These are phyloP conservation scores for Fusarium tanahbumbuense DNA, from an alignment of 2,329 filamentous ascomycete genomes.

Conservation along the genomic window DNA sequence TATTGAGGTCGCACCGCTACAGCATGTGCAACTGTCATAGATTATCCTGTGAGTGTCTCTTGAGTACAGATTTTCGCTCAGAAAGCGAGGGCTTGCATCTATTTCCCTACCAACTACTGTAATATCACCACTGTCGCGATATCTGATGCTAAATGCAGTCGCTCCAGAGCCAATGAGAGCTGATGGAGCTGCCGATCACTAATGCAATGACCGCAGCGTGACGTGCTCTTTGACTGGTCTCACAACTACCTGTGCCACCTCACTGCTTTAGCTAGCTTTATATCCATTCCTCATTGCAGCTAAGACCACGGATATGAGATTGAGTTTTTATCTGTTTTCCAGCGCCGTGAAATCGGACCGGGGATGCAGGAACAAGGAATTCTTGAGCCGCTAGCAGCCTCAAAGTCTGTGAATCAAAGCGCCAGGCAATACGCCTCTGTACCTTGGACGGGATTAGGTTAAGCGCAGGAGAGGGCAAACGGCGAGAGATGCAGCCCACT, in stretches of 20 bases:
- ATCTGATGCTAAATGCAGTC: not conserved
- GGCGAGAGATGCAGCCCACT: slow-evolving; percentile 5
- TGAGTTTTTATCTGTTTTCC: slow-evolving; percentile 4
- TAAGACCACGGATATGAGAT: slow-evolving; percentile 9
- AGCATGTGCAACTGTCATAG: not conserved
- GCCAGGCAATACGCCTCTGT: not conserved
- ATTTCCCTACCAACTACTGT: not conserved
- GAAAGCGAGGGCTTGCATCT: not conserved
- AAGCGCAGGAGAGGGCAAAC: not conserved
- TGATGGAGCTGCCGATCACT: not conserved
- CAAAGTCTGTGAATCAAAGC: not conserved
- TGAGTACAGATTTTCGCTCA: not conserved
- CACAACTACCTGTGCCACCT: not conserved
- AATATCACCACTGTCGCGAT: not conserved
- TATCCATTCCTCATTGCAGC: slow-evolving; percentile 5
- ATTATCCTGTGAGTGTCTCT: not conserved
- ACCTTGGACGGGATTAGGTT: not conserved
- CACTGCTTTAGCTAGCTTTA: not conserved
- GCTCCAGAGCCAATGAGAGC: slow-evolving; percentile 1
- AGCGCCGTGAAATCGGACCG: slow-evolving; percentile 10
- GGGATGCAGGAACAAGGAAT: slow-evolving; percentile 40
- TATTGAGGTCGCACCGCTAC: not conserved
- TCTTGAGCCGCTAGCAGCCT: slow-evolving; percentile 13
- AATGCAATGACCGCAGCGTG: slow-evolving; percentile 5
- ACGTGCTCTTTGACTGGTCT: not conserved